Base-by-base conservation (phyloP, 2,329 filamentous ascomycete genomes). In the Neospermospora avenae region DNA sequence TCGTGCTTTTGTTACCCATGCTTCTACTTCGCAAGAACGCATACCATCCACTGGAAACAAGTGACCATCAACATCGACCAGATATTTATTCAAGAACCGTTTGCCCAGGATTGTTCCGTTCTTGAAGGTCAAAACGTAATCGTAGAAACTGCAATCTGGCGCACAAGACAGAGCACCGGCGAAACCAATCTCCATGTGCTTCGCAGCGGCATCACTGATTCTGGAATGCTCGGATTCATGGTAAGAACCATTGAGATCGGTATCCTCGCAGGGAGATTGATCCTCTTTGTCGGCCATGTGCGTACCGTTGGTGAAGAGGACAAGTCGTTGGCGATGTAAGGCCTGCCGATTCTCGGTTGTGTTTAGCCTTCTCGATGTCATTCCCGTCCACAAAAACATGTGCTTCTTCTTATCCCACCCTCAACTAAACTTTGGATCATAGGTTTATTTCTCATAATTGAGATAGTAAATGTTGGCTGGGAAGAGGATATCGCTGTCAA, bases 11-110 rank as follows among this genome's bases (percentile, higher is more conserved):
- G 75, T 95, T 84, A 0, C 88, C 88, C 8, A 93, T 73, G 16
- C 83, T 86, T 2, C 84, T 89, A 31, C 84, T 89, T 35, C 82
- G 79, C 24, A 93, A 76, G 71, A 93, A 91, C 0, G 82, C 84
- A 4, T 86, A 80, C 69, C 87, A 90, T 5, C 87, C 82, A 1
- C 86, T 87, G 25, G 83, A 87, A 69, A 88, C 89, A 81, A 84
- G 74, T 89, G 86, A 31, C 90, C 90, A 72, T 93, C 90, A 58
- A 93, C 82, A 71, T 95, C 90, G 0, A 88, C 84, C 2, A 93
- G 78, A 69, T 84, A 90, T 71, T 91, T 93, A 75, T 79, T 25
- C 71, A 74, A 65, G 70, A 85, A 87, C 72, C 87, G 84, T 57
- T 83, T 72, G 2, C 75, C 70, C 64, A 86, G 80, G 76, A 65